phyloP scores from a whole-genome alignment of 176 grass and related monocot genomes.

The Bothriochloa decipiens region DNA sequence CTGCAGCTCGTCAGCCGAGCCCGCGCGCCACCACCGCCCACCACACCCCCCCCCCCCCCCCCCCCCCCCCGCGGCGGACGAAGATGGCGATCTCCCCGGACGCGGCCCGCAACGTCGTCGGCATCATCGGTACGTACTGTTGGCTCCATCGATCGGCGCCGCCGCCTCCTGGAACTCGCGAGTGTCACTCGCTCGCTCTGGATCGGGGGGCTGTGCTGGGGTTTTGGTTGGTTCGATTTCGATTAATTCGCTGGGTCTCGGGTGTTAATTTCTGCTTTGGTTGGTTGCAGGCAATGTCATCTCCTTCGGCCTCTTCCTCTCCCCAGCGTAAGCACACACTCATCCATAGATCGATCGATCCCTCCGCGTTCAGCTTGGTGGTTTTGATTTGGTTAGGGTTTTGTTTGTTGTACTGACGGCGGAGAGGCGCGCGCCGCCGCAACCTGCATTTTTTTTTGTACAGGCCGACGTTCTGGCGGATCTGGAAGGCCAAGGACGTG shows the following conservation, averaged over 20 bases:
- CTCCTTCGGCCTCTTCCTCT: conserved; percentile 83
- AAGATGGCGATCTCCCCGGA: conserved; percentile 33
- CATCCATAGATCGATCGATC: not conserved
- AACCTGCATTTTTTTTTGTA: not conserved
- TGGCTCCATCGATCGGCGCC: not conserved
- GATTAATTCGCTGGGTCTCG: not conserved
- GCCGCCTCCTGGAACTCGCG: not conserved
- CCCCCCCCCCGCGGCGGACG: too few species aligned
- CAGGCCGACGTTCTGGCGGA: conserved; percentile 67
- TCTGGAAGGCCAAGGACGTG: conserved; percentile 60
- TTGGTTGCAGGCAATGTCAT: conserved; percentile 66
- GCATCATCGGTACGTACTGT: conserved; percentile 49
- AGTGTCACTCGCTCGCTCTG: not conserved
- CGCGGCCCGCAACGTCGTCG: conserved; percentile 47
- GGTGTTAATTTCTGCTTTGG: not conserved
- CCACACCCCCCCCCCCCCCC: too few species aligned
- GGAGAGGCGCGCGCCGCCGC: not conserved
- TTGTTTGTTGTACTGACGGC: not conserved
- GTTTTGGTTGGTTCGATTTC: not conserved
- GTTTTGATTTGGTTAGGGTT: conserved; percentile 8
- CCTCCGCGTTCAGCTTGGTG: not conserved
- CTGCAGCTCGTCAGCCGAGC: not conserved
- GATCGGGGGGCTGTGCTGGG: not conserved
- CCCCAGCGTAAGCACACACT: conserved; percentile 57
- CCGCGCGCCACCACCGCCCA: too few species aligned